Evolutionary conservation across 495 filamentous ascomycete species (phyloP).

Genomic region (Penicillium riverlandense): DNA sequence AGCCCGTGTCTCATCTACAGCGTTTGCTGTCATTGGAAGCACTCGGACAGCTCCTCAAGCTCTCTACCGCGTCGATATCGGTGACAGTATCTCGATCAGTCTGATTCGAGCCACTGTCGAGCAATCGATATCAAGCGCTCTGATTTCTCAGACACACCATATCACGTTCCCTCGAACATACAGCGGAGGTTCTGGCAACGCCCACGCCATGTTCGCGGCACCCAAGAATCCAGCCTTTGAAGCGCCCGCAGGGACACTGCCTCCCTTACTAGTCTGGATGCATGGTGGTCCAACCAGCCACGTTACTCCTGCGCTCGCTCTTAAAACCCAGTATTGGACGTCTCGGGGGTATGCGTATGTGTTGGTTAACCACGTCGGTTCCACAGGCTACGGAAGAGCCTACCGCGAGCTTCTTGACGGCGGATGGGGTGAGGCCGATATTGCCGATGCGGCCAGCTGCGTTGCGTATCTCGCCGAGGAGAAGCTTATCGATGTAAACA

Average conservation of each 20-base stretch:
- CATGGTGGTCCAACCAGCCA: constrained; percentile 41
- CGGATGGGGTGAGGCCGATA: constrained; percentile 29
- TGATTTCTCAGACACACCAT: constrained; percentile 23
- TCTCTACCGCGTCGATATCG: neutral
- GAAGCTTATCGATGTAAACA: constrained; percentile 18
- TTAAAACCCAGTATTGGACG: constrained; percentile 35
- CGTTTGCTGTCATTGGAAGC: too few relatives aligned
- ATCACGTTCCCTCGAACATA: constrained; percentile 27
- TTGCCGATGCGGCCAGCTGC: constrained; percentile 30
- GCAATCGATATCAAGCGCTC: constrained; percentile 11
- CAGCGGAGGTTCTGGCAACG: constrained; percentile 4
- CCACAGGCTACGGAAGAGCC: constrained; percentile 31
- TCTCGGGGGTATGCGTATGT: constrained; percentile 38
- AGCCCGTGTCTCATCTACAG: too few relatives aligned
- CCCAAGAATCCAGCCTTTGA: constrained; percentile 29
- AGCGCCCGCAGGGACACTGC: constrained; percentile 17
- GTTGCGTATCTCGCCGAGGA: constrained; percentile 22
- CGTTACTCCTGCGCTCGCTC: constrained; percentile 21
- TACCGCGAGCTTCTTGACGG: constrained; percentile 30
- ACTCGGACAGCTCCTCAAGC: too few relatives aligned
- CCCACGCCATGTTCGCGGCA: constrained; percentile 30
- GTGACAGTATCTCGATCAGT: constrained; percentile 1
- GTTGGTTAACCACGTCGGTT: constrained; percentile 35
- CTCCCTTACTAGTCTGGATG: constrained; percentile 33
- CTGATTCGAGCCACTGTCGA: constrained; percentile 5